A percentile compares a stretch with the other conserved stretches of the same genome.
Conservation (phyloP, 305 asterid genomes). For the Fraxinus latifolia region DNA sequence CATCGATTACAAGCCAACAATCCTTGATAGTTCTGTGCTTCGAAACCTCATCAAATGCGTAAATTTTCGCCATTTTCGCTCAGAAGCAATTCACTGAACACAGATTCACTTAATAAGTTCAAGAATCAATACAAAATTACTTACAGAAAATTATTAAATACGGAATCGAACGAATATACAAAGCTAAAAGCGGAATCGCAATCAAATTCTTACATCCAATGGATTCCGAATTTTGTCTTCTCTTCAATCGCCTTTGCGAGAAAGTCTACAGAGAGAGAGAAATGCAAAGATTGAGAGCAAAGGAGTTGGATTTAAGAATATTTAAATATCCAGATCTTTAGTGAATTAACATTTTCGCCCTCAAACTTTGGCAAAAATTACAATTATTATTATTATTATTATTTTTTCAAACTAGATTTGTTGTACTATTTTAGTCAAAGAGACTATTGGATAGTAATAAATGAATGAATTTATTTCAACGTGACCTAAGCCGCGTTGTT, state of each 20-base stretch:
- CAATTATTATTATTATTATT: not conserved
- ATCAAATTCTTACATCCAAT: not conserved
- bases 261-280: not conserved
- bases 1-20: slow-evolving; percentile 31
- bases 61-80: slow-evolving; percentile 8
- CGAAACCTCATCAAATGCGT: slow-evolving; percentile 23
- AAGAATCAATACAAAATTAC: not conserved
- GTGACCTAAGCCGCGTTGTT: not conserved
- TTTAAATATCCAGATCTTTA: not conserved
- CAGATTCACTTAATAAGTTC: not conserved
- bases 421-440: not conserved
- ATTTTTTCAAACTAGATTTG: not conserved
- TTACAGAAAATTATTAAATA: not conserved
- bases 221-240: not conserved
- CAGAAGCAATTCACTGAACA: not conserved
- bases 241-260: not conserved
- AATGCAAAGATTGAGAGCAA: not conserved
- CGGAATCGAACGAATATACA: not conserved
- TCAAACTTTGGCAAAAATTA: not conserved
- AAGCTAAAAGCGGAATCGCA: not conserved
- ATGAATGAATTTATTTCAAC: no score
- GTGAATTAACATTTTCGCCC: not conserved
- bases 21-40: slow-evolving; percentile 28
- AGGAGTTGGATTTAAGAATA: not conserved
- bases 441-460: not conserved